phyloP scores from a whole-genome alignment of 176 grass and related monocot genomes.

The Ananas comosus region DNA sequence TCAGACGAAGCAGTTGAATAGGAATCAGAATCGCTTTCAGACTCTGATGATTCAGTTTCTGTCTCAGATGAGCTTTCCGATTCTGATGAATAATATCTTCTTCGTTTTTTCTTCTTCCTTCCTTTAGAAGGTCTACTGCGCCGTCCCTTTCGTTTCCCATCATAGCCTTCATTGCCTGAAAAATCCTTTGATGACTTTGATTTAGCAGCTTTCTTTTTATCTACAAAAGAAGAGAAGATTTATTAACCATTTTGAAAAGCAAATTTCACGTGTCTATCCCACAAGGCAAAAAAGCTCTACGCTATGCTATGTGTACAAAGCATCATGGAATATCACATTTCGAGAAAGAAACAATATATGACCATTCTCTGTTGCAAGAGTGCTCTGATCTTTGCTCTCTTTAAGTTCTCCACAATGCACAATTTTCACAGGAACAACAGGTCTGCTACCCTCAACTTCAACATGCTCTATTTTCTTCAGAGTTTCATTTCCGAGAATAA shows the following conservation, averaged over 20 bases:
- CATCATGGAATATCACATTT: not conserved
- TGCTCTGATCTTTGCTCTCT: constrained; percentile 28
- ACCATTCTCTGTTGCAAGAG: constrained; percentile 37
- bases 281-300: not conserved
- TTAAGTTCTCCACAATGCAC: constrained; percentile 71
- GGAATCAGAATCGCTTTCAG: constrained; percentile 65
- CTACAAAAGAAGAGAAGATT: constrained; percentile 18
- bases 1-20: constrained; percentile 63
- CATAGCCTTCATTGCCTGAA: constrained; percentile 45
- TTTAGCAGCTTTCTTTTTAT: constrained; percentile 61
- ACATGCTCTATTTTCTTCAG: constrained; percentile 78
- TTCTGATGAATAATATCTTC: constrained; percentile 74
- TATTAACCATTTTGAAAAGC: not conserved
- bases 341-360: not conserved
- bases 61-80: constrained; percentile 76
- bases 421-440: constrained; percentile 66
- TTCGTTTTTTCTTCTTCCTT: constrained; percentile 58
- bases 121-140: constrained; percentile 73
- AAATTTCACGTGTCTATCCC: not conserved
- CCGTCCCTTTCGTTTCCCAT: constrained; percentile 36
- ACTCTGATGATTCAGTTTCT: constrained; percentile 56
- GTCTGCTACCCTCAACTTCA: constrained; percentile 49
- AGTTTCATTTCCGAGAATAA: constrained; percentile 67
- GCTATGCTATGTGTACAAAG: not conserved
- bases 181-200: constrained; percentile 50